Base-by-base conservation (phyloP, 352 stramenopile genomes). In the Phytophthora podocarpi region DNA sequence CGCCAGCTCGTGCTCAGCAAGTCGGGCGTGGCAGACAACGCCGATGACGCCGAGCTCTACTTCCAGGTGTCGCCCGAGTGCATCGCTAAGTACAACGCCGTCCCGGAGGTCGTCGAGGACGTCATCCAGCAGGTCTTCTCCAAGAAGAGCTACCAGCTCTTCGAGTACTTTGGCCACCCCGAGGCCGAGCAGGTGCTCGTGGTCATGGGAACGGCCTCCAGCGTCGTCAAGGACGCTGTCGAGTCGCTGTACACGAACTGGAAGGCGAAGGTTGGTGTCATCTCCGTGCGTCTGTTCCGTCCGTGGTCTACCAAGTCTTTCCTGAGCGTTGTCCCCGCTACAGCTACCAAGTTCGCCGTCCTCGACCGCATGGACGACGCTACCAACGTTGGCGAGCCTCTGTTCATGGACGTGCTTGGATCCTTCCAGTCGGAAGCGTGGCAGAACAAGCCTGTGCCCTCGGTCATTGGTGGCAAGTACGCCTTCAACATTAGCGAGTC, bases 371-470 rank as follows among this genome's bases (percentile, higher is more conserved):
- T 93, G 67, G 86, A 95, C 54, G 92, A 97, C 64, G 62, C 72
- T 45, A 91, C 80, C 12, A 91, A 87, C 47, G 86, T 96, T 48
- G 87, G 88, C 34, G 87, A 97, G 65, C 93, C 93, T 32, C 72
- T 98, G 7, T 98, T 96, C 66, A 69, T 97, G 67, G 91, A 98
- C 70, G 90, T 98, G 32, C 84, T 95, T n/a, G 80, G 80, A 36
- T 97, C 89, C 30, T 92, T 98, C 61, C 82, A 96, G 70, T 87
- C 79, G 42, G 85, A 93, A 23, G 75, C 78, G 34, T 92, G 77
- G 78, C 70, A 75, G 26, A 67, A 82, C 53, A 74, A 84, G 27
- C 48, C 83, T 2, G 58, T 73, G 12, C 83, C 82, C 0, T 73
- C 77, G 28, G 74, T 98, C 40, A 82, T 97, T 45, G 90, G 91